Base-by-base conservation (phyloP, 495 filamentous ascomycete genomes). In the Xylaria venustula region DNA sequence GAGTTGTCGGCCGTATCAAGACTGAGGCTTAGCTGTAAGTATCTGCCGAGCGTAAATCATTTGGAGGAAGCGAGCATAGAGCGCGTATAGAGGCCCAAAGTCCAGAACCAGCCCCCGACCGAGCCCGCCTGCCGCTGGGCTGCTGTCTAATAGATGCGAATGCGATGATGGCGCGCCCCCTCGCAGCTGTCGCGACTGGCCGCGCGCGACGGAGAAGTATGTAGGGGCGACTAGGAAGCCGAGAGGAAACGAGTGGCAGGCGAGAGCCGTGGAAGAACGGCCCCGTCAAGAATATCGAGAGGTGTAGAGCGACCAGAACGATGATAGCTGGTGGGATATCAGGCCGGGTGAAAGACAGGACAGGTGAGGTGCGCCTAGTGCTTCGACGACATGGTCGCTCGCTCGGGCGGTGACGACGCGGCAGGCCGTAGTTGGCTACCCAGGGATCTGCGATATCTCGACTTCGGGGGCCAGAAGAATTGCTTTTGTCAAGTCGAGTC, bases 171-270 rank as follows among this genome's bases (percentile, higher is more conserved):
- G 30, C 1, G 45, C 30, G 45, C 20, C 22, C 30, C 19, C 12
- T 51, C n/a, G 47, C 12, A 15, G 23, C 47, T 45, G 47, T 51
- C 20, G 57, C 48, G 40, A 45, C 26, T 52, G 48, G 37, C 26
- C 22, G 37, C 19, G 20, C 22, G 48, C 19, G 34, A 30, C 23
- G 26, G 14, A 40, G 36, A 52, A 45, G 3, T 25, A 45, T 6
- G 12, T 37, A 0, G 3, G 19, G 36, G 11, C 30, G 30, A 34
- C 30, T 5, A 34, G 11, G 11, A 34, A 11, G 11, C 30, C 11
- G 11, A 11, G 30, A 34, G 11, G 30, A 52, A 45, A 30, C 47
- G 57, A 60, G 37, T 52, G 57, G 37, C 47, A 45, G 57, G 47
- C 7, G 40, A 60, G 48, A 25, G 22, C 25, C 6, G 25, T 40